Evolutionary conservation across 2,329 filamentous ascomycete genomes (phyloP), one percentile per base, ranked within the genome.

Genomic region (Tolypocladium cylindrosporum): DNA sequence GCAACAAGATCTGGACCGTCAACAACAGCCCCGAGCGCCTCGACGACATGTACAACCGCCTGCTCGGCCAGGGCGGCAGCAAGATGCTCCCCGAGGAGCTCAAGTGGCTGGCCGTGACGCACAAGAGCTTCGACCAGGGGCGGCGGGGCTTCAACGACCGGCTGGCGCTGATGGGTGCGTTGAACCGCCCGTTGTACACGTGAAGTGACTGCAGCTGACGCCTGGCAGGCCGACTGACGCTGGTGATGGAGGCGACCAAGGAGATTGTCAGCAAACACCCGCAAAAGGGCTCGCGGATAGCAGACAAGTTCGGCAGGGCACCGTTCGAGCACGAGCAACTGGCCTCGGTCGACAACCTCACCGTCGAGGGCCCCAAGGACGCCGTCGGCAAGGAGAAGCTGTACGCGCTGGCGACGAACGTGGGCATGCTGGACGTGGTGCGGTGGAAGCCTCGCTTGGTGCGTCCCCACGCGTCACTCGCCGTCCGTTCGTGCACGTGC

Each of bases 41-140:
- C 57, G 88, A 97, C 70, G 78, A 82, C 54, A 88, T 91, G 72
- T 96, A 97, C 72, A 79, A 82, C 63, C 79, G 79, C 56, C 82
- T 97, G 64, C 75, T 97, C 57, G 93, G 92, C 7, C 78, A 78
- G 53, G 85, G 82, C 52, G 90, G 89, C 58, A 83, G 89, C 64
- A 83, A 81, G 65, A 72, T 94, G 71, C 79, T 99, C 59, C 86
- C 88, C 2, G 92, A 97, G 19, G 93, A 99, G 75, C 80, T 94
- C 61, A 97, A 97, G 77, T 99, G 94, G 94, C 78, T 97, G 68
- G 92, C 92, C 37, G 84, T 99, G 58, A 99, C 94, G 63, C 94
- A 97, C 74, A 97, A 97, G 83, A 97, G 91, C 74, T 97, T 96
- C 69, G 93, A 99, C 71, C 91, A 97, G 69, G 94, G 92, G 56